Percentiles rank a stretch among this genome's conserved stretches.
These are phyloP conservation scores for Aphanomyces astaci DNA, from an alignment of 352 stramenopile species.

Conservation along the genomic window DNA sequence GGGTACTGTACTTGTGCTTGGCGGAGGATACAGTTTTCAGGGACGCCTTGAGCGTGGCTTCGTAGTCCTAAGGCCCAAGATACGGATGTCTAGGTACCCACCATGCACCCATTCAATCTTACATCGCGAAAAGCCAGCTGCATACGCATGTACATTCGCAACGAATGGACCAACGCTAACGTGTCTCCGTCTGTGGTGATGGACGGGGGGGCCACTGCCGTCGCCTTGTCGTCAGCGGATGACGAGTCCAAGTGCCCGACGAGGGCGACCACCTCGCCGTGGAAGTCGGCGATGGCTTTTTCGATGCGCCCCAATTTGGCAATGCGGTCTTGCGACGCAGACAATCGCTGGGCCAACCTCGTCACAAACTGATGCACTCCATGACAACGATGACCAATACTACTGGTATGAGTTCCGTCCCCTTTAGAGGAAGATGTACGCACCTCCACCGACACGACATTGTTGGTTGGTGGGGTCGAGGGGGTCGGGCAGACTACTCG, in stretches of 20 bases:
- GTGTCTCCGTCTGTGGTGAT: constrained; percentile 10
- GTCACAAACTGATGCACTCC: constrained; percentile 30
- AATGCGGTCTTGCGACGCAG: constrained; percentile 54
- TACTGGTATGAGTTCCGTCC: too few relatives aligned
- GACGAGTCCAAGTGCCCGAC: constrained; percentile 28
- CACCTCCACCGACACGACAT: background rate
- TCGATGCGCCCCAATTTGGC: constrained; percentile 56
- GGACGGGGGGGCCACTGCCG: background rate
- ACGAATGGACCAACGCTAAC: constrained; percentile 51
- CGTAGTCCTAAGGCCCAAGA: constrained; percentile 40
- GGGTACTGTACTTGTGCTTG: constrained; percentile 27
- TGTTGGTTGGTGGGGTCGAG: too few relatives aligned
- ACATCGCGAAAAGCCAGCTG: constrained; percentile 46
- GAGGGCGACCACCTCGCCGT: constrained; percentile 47
- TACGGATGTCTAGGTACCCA: too few relatives aligned
- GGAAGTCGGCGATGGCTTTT: constrained; percentile 56
- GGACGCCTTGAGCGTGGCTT: background rate
- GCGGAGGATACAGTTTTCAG: constrained; percentile 30
- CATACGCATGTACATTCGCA: constrained; percentile 60
- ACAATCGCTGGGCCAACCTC: constrained; percentile 53
- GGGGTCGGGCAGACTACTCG: too few relatives aligned
- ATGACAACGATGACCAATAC: background rate
- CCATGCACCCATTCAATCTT: too few relatives aligned
- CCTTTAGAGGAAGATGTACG: too few relatives aligned
- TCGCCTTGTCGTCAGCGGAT: constrained; percentile 2